These are phyloP conservation scores for Tulasnella sp. DNA, from an alignment of 768 basidiomycete genomes.

Conservation along the genomic window DNA sequence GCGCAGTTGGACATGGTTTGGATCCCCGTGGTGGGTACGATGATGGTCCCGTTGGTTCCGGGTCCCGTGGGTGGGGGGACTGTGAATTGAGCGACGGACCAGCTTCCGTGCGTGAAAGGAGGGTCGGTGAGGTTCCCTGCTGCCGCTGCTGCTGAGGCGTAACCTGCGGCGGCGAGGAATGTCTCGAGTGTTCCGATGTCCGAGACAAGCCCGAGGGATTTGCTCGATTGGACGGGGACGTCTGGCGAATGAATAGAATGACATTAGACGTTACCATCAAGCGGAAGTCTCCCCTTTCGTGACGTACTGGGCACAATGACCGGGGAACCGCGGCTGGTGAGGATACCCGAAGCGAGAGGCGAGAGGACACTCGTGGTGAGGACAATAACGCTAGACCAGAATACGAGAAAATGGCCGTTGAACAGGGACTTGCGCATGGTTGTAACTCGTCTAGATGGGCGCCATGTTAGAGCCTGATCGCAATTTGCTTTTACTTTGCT, in stretches of 20 bases:
- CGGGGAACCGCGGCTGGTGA: background rate
- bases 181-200: background rate
- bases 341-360: slow-evolving; percentile 8
- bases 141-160: background rate
- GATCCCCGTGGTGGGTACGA: background rate
- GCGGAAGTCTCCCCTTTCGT: background rate
- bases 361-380: background rate
- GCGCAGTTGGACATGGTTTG: background rate
- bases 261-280: background rate
- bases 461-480: background rate
- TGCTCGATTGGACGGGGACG: background rate
- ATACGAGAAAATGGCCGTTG: background rate
- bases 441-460: background rate
- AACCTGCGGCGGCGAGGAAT: slow-evolving; percentile 6
- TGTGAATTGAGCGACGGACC: slow-evolving; percentile 8
- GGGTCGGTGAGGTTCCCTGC: background rate
- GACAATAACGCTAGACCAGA: slow-evolving; percentile 5
- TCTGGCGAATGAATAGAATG: background rate
- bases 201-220: slow-evolving; percentile 3
- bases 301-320: slow-evolving; percentile 4
- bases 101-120: background rate
- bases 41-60: background rate
- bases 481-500: background rate
- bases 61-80: background rate
- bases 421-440: background rate